Conservation (phyloP, 257 asterid species). For the Nicotiana tomentosiformis region DNA sequence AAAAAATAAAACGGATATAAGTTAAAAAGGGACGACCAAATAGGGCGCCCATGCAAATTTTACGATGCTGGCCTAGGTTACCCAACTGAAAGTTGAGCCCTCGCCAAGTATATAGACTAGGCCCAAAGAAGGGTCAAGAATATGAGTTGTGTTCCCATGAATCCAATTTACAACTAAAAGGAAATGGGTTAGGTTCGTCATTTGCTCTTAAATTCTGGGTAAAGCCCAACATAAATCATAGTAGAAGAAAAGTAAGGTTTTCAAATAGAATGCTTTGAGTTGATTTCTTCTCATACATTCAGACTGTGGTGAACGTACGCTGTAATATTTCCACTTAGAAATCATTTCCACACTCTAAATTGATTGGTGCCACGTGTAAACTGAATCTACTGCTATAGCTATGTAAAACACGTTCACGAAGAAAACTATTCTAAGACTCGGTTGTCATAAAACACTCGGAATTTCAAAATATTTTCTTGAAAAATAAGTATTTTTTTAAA, state of each 20-base stretch:
- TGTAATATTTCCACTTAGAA: neutral
- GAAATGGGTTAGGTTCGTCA: neutral
- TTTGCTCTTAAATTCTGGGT: neutral
- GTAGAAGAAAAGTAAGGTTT: too few species aligned
- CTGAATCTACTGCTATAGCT: neutral
- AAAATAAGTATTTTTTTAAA: too few species aligned
- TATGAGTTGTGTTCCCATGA: neutral
- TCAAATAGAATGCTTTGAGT: neutral
- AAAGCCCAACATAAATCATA: neutral
- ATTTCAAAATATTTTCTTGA: too few species aligned
- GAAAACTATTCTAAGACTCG: too few species aligned
- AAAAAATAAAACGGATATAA: too few species aligned
- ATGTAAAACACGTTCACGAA: neutral
- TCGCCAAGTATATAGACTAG: neutral
- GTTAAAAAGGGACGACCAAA: too few species aligned
- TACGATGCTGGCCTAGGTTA: neutral
- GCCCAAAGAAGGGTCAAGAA: neutral
- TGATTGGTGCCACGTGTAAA: neutral
- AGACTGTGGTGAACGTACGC: neutral
- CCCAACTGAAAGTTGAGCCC: neutral
- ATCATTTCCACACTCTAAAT: neutral
- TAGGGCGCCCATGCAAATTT: too few species aligned
- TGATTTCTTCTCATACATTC: neutral
- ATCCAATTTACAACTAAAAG: neutral
- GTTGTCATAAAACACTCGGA: too few species aligned